These are phyloP conservation scores for Chloromonas sp. DNA, from an alignment of 163 green algal genomes.

Conservation along the genomic window DNA sequence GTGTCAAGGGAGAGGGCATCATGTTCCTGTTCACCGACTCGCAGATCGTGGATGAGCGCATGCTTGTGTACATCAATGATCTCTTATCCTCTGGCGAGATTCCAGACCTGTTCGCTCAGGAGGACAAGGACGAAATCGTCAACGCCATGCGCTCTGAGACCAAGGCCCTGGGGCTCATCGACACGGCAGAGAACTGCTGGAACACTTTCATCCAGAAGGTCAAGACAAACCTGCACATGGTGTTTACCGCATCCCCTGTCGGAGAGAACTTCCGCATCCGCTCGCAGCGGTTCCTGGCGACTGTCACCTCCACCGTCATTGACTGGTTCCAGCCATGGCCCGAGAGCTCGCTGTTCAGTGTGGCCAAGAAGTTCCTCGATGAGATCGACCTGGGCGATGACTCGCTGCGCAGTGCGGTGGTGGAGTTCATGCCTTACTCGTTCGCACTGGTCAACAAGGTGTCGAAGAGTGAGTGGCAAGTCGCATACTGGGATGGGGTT, in stretches of 20 bases:
- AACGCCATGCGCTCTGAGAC: constrained; percentile 79
- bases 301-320: constrained; percentile 78
- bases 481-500: background rate
- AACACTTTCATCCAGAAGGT: constrained; percentile 84
- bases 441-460: constrained; percentile 73
- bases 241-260: constrained; percentile 87
- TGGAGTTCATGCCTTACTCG: constrained; percentile 82
- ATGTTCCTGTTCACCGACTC: constrained; percentile 76
- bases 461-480: constrained; percentile 10
- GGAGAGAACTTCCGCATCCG: constrained; percentile 82
- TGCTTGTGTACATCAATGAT: constrained; percentile 91
- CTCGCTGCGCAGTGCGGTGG: constrained; percentile 52
- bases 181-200: constrained; percentile 86
- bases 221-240: constrained; percentile 85
- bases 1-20: constrained; percentile 72
- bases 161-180: constrained; percentile 78
- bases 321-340: constrained; percentile 87
- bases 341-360: constrained; percentile 64
- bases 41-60: constrained; percentile 82
- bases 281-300: constrained; percentile 77
- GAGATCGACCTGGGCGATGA: constrained; percentile 67
- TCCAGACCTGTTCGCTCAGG: constrained; percentile 74
- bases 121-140: constrained; percentile 84
- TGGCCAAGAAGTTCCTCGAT: constrained; percentile 77
- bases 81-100: constrained; percentile 81